Conservation (phyloP, 1,139 yeast genomes). For the Schwanniomyces etchellsii region DNA sequence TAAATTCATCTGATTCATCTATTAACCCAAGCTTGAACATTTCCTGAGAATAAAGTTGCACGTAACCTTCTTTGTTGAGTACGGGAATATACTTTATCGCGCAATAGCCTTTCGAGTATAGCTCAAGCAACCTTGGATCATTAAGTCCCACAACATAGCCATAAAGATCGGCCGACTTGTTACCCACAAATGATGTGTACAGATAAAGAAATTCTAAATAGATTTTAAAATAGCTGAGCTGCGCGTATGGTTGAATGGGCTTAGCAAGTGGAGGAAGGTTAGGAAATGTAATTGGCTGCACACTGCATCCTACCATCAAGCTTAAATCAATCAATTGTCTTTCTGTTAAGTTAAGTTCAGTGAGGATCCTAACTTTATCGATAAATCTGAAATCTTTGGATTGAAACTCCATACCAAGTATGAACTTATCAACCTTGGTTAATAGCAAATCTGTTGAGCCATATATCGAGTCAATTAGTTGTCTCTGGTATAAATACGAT, state of each 20-base stretch:
- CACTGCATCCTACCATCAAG: slow-evolving; percentile 70
- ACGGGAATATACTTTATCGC: slow-evolving; percentile 58
- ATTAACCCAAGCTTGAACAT: slow-evolving; percentile 31
- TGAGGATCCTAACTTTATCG: slow-evolving; percentile 52
- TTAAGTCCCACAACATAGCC: slow-evolving; percentile 33
- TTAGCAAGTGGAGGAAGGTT: slow-evolving; percentile 49
- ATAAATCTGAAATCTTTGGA: slow-evolving; percentile 62
- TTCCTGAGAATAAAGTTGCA: slow-evolving; percentile 48
- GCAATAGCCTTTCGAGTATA: slow-evolving; percentile 35
- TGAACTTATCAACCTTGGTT: slow-evolving; percentile 61
- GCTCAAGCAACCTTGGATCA: slow-evolving; percentile 32
- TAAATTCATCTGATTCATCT: slow-evolving; percentile 7
- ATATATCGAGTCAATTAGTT: slow-evolving; percentile 66
- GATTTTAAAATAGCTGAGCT: slow-evolving; percentile 37
- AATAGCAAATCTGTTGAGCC: slow-evolving; percentile 81
- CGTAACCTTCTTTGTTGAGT: slow-evolving; percentile 61
- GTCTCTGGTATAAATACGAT: slow-evolving; percentile 56
- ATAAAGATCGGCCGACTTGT: slow-evolving; percentile 22
- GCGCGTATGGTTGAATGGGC: slow-evolving; percentile 39
- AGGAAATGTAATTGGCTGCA: slow-evolving; percentile 64
- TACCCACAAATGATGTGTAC: slow-evolving; percentile 24
- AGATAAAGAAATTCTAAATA: slow-evolving; percentile 41
- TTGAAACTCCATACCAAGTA: slow-evolving; percentile 66
- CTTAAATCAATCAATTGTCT: slow-evolving; percentile 73
- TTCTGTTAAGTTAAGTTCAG: slow-evolving; percentile 54